Conservation (phyloP, 2,329 filamentous ascomycete genomes). For the Cladosporium velox region DNA sequence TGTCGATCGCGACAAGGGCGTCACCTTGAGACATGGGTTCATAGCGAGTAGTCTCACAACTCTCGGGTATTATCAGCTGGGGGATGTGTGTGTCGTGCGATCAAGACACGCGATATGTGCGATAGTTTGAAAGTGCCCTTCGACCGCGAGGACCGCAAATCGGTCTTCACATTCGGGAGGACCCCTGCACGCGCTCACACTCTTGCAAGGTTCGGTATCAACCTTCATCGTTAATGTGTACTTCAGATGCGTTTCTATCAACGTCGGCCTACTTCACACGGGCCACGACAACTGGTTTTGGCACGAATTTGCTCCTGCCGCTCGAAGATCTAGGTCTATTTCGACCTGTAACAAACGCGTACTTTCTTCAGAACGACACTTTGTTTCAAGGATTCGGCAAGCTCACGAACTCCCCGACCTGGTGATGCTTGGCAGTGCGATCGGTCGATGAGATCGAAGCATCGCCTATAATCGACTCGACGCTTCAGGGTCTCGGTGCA, state of each 20-base stretch:
- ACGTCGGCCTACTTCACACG: not conserved
- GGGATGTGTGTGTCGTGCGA: not conserved
- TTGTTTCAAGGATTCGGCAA: not conserved
- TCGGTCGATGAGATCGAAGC: constrained; percentile 19
- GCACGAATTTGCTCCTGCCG: not conserved
- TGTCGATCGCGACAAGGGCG: not conserved
- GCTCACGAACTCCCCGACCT: not conserved
- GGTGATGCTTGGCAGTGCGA: constrained; percentile 5
- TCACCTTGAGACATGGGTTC: not conserved
- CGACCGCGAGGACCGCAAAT: not conserved
- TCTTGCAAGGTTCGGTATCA: not conserved
- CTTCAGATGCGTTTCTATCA: not conserved
- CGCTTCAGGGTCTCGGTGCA: not conserved
- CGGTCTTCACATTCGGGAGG: not conserved
- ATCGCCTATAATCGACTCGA: not conserved
- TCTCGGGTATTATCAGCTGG: not conserved
- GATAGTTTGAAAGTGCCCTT: not conserved
- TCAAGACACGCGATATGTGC: not conserved
- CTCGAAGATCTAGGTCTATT: not conserved
- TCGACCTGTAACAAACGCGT: not conserved
- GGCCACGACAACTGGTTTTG: not conserved
- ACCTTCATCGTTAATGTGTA: not conserved
- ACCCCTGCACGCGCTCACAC: not conserved
- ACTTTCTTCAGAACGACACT: not conserved
- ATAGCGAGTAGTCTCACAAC: not conserved